Evolutionary conservation across 345 rosid genomes (phyloP), one percentile per base, ranked within the genome.

Genomic region (Mallotus nudiflorus): DNA sequence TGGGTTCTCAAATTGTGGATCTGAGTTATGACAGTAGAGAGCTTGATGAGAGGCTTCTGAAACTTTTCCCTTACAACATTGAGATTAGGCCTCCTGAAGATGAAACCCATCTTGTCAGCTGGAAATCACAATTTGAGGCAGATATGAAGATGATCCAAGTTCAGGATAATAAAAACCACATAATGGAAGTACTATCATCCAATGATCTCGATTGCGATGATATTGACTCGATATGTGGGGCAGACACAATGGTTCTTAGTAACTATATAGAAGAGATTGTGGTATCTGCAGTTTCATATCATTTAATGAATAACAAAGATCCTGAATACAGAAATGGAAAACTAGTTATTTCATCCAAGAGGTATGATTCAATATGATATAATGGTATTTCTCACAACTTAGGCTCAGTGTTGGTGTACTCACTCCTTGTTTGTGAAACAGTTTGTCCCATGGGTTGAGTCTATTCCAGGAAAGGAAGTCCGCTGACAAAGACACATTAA

Each of bases 61-160:
- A 72, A 55, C 77, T 95, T 69, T 95, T 92, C 85, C 97, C 98
- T 64, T 92, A 89, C 76, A 92, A 89, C 71, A 87, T 95, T 18
- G 98, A 89, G 66, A 88, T 95, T 64, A 86, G 83, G 77, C 97
- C 98, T 7, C 98, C 98, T 0, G 92, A 88, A 39, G 98, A 95
- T 20, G 94, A 90, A 83, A 82, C 55, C 27, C 89, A 85, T 79
- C 82, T 82, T 11, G 91, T 92, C 65, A 95, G 91, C 86, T 92
- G 97, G 97, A 95, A 95, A 64, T 83, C 89, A 20, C 96, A 89
- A 74, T 85, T 95, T 45, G 98, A 92, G 76, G 83, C 86, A n/a
- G 99, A 92, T 75, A 95, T 95, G 99, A 92, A 87, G 82, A 88
- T 76, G 91, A 89, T 95, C 59, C 89, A 89, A 84, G 87, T 91